phyloP scores from a whole-genome alignment of 805 yeast genomes.

The Teunomyces atbi region DNA sequence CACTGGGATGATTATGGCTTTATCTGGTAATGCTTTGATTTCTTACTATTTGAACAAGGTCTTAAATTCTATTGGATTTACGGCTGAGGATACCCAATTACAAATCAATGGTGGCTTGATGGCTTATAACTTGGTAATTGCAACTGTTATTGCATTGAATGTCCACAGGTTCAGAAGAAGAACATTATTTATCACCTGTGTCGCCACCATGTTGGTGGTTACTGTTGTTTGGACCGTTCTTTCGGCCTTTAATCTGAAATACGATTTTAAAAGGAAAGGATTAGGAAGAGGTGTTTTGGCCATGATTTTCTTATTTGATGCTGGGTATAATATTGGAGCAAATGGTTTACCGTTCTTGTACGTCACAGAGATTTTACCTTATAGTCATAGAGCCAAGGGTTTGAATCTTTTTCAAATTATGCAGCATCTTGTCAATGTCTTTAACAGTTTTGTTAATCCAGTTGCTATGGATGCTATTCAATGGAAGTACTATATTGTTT shows the following conservation, averaged over 20 bases:
- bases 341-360: constrained; percentile 48
- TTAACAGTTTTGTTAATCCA: constrained; percentile 23
- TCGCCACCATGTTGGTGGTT: constrained; percentile 33
- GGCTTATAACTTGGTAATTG: not conserved
- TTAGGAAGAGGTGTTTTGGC: constrained; percentile 48
- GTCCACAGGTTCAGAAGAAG: constrained; percentile 1
- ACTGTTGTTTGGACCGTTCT: constrained; percentile 42
- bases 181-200: constrained; percentile 17
- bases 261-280: constrained; percentile 37
- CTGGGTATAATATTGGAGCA: constrained; percentile 40
- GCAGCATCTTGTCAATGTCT: constrained; percentile 18
- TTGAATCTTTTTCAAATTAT: constrained; percentile 25
- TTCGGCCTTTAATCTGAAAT: constrained; percentile 46
- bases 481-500: constrained; percentile 46
- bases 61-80: constrained; percentile 5
- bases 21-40: constrained; percentile 7
- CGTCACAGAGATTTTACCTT: constrained; percentile 42
- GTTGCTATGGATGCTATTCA: constrained; percentile 41
- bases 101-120: constrained; percentile 5
- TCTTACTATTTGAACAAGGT: constrained; percentile 6
- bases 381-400: constrained; percentile 42
- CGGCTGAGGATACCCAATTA: constrained; percentile 27
- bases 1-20: constrained; percentile 4
- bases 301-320: constrained; percentile 48
- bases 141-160: not conserved